These are phyloP conservation scores for Drosera capensis DNA, from an alignment of 148 eudicot genomes.

Conservation along the genomic window DNA sequence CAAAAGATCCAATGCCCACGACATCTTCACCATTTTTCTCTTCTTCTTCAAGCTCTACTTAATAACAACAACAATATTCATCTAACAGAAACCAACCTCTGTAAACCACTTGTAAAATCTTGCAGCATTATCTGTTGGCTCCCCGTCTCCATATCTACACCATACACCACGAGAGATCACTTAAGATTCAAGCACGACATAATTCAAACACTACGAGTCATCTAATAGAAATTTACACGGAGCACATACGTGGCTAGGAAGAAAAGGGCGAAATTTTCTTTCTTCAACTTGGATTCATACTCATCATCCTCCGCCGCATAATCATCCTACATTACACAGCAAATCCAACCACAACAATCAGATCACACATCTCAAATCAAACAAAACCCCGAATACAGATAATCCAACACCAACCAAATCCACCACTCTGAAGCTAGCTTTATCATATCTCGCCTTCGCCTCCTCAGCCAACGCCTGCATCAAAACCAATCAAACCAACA, in stretches of 20 bases:
- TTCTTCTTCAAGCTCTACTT: not conserved
- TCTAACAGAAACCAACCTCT: slow-evolving; percentile 32
- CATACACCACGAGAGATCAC: slow-evolving; percentile 21
- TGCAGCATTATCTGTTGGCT: slow-evolving; percentile 95
- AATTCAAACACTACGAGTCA: not conserved
- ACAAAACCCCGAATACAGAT: not conserved
- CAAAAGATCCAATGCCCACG: not conserved
- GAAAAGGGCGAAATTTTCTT: slow-evolving; percentile 64
- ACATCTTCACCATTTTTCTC: not conserved
- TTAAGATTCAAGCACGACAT: not conserved
- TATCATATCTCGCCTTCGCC: slow-evolving; percentile 84
- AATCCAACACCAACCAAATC: slow-evolving; percentile 52
- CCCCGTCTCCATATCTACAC: slow-evolving; percentile 94
- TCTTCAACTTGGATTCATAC: slow-evolving; percentile 72
- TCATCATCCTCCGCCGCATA: slow-evolving; percentile 89
- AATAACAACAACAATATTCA: not conserved
- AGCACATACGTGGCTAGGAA: slow-evolving; percentile 78
- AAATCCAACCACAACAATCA: slow-evolving; percentile 2
- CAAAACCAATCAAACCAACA: slow-evolving; percentile 11
- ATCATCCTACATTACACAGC: slow-evolving; percentile 42
- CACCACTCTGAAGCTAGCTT: slow-evolving; percentile 62
- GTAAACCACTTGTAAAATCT: slow-evolving; percentile 87
- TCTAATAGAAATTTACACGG: not conserved
- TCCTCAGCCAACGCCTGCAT: slow-evolving; percentile 78
- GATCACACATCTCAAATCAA: not conserved